phyloP scores from a whole-genome alignment of 2,329 filamentous ascomycete genomes.

The Cladophialophora chaetospira region DNA sequence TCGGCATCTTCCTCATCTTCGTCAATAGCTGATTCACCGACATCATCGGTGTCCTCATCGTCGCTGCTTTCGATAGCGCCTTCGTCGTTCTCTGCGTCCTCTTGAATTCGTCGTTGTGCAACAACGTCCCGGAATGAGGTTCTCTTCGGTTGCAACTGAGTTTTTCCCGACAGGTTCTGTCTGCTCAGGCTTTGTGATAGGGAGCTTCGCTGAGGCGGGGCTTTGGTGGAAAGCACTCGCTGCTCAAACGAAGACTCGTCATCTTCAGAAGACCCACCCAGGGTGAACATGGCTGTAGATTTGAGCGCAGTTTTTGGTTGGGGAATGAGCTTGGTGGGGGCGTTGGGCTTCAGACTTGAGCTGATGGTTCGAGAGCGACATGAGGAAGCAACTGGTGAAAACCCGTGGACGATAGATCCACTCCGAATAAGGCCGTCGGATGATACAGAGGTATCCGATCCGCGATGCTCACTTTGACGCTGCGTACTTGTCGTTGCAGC shows the following conservation, averaged over 20 bases:
- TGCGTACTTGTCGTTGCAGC: slow-evolving; percentile 53
- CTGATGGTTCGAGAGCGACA: slow-evolving; percentile 56
- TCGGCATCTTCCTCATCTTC: slow-evolving; percentile 63
- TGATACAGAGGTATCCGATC: slow-evolving; percentile 65
- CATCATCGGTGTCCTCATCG: slow-evolving; percentile 61
- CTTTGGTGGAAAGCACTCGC: slow-evolving; percentile 53
- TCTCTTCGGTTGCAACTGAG: slow-evolving; percentile 63
- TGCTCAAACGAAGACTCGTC: slow-evolving; percentile 75
- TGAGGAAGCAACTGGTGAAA: slow-evolving; percentile 72
- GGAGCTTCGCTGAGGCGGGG: slow-evolving; percentile 39
- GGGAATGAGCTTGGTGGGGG: slow-evolving; percentile 18
- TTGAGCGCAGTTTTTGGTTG: slow-evolving; percentile 12
- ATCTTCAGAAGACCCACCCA: slow-evolving; percentile 85
- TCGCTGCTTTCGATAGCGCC: slow-evolving; percentile 63
- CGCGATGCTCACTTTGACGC: slow-evolving; percentile 49
- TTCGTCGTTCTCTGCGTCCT: slow-evolving; percentile 56
- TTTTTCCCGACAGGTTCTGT: slow-evolving; percentile 40
- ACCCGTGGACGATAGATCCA: slow-evolving; percentile 79
- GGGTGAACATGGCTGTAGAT: slow-evolving; percentile 66
- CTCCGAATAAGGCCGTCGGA: slow-evolving; percentile 59
- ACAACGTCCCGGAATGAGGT: slow-evolving; percentile 80
- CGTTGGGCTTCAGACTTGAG: slow-evolving; percentile 1
- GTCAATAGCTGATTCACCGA: slow-evolving; percentile 81
- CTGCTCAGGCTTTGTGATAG: slow-evolving; percentile 51
- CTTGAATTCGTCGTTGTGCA: slow-evolving; percentile 65